Evolutionary conservation across 768 basidiomycete genomes (phyloP).

Genomic region (Trametes maxima): DNA sequence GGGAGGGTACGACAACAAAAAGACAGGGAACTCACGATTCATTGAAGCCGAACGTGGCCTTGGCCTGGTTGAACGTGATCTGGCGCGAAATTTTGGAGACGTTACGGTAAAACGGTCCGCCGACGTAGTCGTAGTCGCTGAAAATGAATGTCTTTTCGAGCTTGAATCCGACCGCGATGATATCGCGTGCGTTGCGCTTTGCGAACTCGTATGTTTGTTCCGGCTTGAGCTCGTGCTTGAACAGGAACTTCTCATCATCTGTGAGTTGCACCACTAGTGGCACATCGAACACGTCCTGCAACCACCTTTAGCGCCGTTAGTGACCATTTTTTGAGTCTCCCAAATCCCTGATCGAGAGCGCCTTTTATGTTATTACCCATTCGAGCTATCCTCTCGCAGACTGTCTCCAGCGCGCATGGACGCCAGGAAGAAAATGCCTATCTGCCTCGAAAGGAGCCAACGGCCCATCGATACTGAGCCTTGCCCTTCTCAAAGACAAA

Average conservation of each 20-base stretch:
- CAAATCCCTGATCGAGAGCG: no score
- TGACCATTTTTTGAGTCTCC: no score
- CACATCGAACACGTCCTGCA: conserved; percentile 94
- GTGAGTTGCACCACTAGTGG: conserved; percentile 96
- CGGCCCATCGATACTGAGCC: no score
- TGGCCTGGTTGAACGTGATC: conserved; percentile 91
- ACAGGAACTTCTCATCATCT: conserved; percentile 99
- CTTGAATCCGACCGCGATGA: conserved; percentile 95
- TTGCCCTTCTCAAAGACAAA: no score
- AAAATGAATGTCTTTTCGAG: conserved; percentile 96
- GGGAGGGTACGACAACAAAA: background rate
- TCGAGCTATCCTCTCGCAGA: no score
- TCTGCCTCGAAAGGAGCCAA: no score
- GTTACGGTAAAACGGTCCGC: conserved; percentile 93
- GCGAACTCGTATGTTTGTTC: conserved; percentile 86
- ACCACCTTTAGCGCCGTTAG: conserved; percentile 61
- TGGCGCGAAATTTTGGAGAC: conserved; percentile 90
- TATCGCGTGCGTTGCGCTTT: conserved; percentile 87
- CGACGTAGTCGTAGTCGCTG: conserved; percentile 87
- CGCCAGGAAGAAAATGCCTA: no score
- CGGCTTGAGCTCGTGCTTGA: conserved; percentile 91
- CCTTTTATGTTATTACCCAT: no score
- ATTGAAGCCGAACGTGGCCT: conserved; percentile 94
- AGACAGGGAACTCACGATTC: conserved; percentile 74
- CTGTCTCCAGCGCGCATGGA: no score